Conservation (phyloP, 306 rosid genomes). For the Begonia peltatifolia region DNA sequence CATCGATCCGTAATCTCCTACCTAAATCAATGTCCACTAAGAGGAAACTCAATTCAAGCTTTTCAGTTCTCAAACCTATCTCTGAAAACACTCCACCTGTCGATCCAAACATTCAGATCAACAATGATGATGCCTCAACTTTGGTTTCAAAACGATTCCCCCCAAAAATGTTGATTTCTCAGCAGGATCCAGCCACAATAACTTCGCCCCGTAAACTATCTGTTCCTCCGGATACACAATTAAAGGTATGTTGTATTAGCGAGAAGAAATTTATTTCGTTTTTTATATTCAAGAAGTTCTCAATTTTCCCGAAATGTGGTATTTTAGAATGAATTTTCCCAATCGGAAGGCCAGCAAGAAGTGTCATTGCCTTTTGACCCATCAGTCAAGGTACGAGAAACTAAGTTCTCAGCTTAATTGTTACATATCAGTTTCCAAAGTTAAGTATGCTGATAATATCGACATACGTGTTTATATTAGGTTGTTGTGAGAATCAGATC, state of each 20-base stretch:
- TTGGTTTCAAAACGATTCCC: constrained; percentile 17
- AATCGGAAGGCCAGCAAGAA: constrained; percentile 9
- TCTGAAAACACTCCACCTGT: constrained; percentile 68
- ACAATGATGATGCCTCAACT: constrained; percentile 6
- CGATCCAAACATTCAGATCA: constrained; percentile 43
- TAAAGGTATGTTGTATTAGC: constrained; percentile 21
- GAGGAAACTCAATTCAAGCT: constrained; percentile 19
- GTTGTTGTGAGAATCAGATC: constrained; percentile 83
- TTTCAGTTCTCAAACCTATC: constrained; percentile 17
- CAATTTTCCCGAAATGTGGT: not conserved
- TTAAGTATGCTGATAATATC: too few species aligned
- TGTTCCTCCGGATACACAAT: constrained; percentile 16
- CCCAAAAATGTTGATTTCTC: constrained; percentile 18
- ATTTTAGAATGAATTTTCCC: constrained; percentile 13
- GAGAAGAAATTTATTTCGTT: too few species aligned
- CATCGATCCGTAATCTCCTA: constrained; percentile 62
- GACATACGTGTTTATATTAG: constrained; percentile 16
- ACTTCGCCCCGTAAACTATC: constrained; percentile 10
- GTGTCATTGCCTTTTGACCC: constrained; percentile 7
- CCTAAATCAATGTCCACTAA: constrained; percentile 67
- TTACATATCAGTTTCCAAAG: too few species aligned
- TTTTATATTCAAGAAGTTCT: too few species aligned
- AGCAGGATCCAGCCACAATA: constrained; percentile 1
- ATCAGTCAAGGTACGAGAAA: constrained; percentile 18
- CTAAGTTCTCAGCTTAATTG: too few species aligned